Percentiles rank a stretch among this genome's conserved stretches.
These are phyloP conservation scores for Neonectria neomacrospora DNA, from an alignment of 2,329 filamentous ascomycete species.

Conservation along the genomic window DNA sequence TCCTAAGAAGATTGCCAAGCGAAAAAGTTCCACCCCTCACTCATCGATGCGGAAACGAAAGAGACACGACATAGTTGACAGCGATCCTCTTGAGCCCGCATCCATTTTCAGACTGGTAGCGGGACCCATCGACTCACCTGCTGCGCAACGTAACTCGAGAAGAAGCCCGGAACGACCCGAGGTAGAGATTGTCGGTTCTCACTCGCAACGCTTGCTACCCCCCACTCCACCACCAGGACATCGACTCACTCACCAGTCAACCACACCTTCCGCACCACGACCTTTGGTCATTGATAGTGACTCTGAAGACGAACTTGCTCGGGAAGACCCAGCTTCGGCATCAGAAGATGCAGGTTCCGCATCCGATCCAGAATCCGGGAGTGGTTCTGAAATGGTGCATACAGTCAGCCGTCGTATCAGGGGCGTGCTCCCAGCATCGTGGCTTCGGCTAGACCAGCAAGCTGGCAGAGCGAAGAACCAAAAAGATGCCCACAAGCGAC, in stretches of 20 bases:
- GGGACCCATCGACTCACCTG: slow-evolving; percentile 33
- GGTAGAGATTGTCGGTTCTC: not conserved
- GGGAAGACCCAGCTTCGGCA: slow-evolving; percentile 11
- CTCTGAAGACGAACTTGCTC: slow-evolving; percentile 40
- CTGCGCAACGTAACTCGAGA: slow-evolving; percentile 38
- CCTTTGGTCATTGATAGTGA: slow-evolving; percentile 35
- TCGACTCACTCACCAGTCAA: slow-evolving; percentile 1
- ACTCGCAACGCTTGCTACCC: not conserved
- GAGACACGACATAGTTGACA: slow-evolving; percentile 47
- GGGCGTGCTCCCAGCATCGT: slow-evolving; percentile 74
- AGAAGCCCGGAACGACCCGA: slow-evolving; percentile 25
- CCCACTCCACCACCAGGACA: not conserved
- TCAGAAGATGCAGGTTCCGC: slow-evolving; percentile 28
- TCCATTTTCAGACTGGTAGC: slow-evolving; percentile 31
- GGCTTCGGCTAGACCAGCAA: slow-evolving; percentile 69
- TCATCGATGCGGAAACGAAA: slow-evolving; percentile 47
- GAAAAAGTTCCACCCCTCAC: slow-evolving; percentile 37
- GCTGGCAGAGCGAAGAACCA: slow-evolving; percentile 47
- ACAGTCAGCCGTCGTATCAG: slow-evolving; percentile 60
- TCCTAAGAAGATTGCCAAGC: slow-evolving; percentile 36
- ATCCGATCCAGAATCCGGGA: slow-evolving; percentile 49
- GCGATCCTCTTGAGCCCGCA: slow-evolving; percentile 46
- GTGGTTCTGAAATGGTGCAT: slow-evolving; percentile 56
- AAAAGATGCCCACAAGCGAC: slow-evolving; percentile 44
- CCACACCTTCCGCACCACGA: slow-evolving; percentile 15